Conservation (phyloP, 169 alveolate genomes). For the Blepharisma undulans region DNA sequence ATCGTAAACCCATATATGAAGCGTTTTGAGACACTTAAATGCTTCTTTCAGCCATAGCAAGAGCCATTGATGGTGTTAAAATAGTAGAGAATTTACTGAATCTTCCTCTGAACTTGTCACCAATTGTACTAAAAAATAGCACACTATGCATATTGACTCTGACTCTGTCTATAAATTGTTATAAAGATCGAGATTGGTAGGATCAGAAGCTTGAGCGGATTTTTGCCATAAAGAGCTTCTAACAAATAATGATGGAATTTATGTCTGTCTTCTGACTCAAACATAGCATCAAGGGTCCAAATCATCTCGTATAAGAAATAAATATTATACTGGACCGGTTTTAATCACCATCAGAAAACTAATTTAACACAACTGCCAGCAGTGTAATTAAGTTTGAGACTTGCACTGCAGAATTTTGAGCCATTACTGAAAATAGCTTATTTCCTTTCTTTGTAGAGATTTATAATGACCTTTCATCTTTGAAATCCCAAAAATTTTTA, state of each 20-base stretch:
- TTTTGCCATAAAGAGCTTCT: conserved; percentile 25
- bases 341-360: conserved; percentile 79
- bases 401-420: conserved; percentile 82
- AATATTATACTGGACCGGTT: conserved; percentile 76
- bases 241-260: conserved; percentile 82
- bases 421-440: conserved; percentile 88
- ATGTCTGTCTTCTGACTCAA: conserved; percentile 90
- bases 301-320: conserved; percentile 82
- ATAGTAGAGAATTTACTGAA: conserved; percentile 97
- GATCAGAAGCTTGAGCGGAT: conserved; percentile 60
- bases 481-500: conserved; percentile 74
- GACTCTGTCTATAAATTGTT: conserved; percentile 92
- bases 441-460: conserved; percentile 45
- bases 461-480: conserved; percentile 49
- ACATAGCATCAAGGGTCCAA: conserved; percentile 93
- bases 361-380: conserved; percentile 79
- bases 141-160: conserved; percentile 96
- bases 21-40: conserved; percentile 90
- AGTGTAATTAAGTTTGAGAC: conserved; percentile 84
- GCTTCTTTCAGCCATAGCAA: conserved; percentile 98
- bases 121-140: no score
- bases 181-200: conserved; percentile 76
- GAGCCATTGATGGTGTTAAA: conserved; percentile 95
- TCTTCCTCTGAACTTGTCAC: conserved; percentile 94
- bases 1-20: conserved; percentile 80